phyloP scores from a whole-genome alignment of 495 filamentous ascomycete species.

The Neurospora intermedia region DNA sequence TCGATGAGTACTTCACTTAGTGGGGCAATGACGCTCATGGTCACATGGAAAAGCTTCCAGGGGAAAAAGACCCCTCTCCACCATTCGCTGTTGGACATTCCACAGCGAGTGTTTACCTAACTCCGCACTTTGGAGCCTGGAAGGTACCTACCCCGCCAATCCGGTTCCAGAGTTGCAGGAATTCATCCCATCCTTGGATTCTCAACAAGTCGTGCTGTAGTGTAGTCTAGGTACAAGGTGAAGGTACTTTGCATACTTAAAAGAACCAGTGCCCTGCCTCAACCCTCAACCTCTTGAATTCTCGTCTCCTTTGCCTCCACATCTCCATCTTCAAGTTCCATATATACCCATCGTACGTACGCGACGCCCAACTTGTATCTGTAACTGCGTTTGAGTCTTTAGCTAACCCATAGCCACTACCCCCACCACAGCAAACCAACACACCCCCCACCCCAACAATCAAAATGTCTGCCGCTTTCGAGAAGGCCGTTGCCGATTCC shows the following conservation, averaged over 20 bases:
- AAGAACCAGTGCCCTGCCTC: background rate
- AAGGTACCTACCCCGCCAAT: background rate
- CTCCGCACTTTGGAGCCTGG: background rate
- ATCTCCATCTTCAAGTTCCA: background rate
- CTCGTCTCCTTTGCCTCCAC: background rate
- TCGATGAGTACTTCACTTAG: background rate
- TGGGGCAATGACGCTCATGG: conserved; percentile 6
- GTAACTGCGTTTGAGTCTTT: background rate
- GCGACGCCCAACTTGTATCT: background rate
- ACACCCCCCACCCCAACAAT: conserved; percentile 5
- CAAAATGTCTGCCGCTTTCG: conserved; percentile 41
- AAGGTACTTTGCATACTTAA: background rate
- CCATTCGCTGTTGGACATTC: background rate
- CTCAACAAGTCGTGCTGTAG: background rate
- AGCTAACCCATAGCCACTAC: background rate
- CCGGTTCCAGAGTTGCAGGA: background rate
- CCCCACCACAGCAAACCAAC: background rate
- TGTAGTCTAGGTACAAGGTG: background rate
- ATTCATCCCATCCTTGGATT: background rate
- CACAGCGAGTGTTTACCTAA: background rate
- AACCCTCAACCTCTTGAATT: background rate
- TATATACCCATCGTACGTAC: background rate
- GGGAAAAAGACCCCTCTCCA: background rate
- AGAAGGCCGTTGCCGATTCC: conserved; percentile 51
- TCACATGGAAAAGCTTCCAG: conserved; percentile 2